These are phyloP conservation scores for Hysterium pulicare DNA, from an alignment of 2,329 filamentous ascomycete genomes.

Conservation along the genomic window DNA sequence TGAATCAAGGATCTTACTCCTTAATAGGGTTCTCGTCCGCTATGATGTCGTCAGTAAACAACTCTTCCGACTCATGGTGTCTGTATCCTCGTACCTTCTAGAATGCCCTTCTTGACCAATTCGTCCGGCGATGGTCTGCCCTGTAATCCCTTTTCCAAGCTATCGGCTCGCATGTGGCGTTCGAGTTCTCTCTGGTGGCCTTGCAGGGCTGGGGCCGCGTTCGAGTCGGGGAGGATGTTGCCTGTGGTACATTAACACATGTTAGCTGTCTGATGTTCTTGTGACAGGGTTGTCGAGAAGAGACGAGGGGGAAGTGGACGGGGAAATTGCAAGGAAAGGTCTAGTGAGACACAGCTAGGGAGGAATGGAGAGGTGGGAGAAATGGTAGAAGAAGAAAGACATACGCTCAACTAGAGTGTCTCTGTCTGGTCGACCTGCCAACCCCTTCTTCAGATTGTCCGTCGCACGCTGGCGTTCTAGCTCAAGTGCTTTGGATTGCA, in stretches of 20 bases:
- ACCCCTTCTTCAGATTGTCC: slow-evolving; percentile 62
- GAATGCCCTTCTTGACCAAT: slow-evolving; percentile 74
- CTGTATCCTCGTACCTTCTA: slow-evolving; percentile 53
- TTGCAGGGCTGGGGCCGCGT: slow-evolving; percentile 72
- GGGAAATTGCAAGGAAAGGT: too few relatives aligned
- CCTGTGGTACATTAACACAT: slow-evolving; percentile 50
- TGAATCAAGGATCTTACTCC: too few relatives aligned
- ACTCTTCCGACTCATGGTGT: too few relatives aligned
- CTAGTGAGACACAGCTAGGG: too few relatives aligned
- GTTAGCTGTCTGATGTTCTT: too few relatives aligned
- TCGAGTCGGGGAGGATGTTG: slow-evolving; percentile 81
- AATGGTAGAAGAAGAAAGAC: slow-evolving; percentile 24
- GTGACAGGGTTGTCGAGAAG: background rate
- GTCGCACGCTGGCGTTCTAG: slow-evolving; percentile 62
- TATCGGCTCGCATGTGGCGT: slow-evolving; percentile 83
- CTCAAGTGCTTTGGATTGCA: slow-evolving; percentile 61
- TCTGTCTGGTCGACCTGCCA: slow-evolving; percentile 63
- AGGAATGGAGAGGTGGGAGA: slow-evolving; percentile 4
- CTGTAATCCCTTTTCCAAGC: slow-evolving; percentile 80
- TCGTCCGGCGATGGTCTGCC: slow-evolving; percentile 72
- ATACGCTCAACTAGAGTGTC: slow-evolving; percentile 76
- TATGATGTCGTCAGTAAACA: too few relatives aligned
- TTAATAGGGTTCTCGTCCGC: too few relatives aligned
- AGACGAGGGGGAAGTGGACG: too few relatives aligned
- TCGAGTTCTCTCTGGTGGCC: slow-evolving; percentile 81